Conservation (phyloP, 164 flowering plant species). For the Dillenia suffruticosa region DNA sequence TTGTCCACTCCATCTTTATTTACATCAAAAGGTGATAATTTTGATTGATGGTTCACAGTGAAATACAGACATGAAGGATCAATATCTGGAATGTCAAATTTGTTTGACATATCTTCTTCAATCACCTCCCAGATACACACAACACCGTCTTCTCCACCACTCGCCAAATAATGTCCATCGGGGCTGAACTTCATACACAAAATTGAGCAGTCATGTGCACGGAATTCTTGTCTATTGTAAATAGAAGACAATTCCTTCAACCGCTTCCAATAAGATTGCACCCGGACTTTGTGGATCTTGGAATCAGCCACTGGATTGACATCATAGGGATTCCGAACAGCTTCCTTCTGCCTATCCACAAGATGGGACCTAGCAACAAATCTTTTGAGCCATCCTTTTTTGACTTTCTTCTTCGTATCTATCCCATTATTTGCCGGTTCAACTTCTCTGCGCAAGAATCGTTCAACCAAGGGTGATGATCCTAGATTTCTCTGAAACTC, state of each 20-base stretch:
- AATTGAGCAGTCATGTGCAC: conserved; percentile 70
- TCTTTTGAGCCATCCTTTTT: conserved; percentile 49
- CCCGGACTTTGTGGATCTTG: conserved; percentile 31
- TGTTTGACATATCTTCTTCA: conserved; percentile 43
- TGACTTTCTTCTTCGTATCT: conserved; percentile 28
- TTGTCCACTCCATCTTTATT: conserved; percentile 34
- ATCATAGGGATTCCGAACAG: conserved; percentile 3
- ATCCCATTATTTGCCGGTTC: conserved; percentile 10
- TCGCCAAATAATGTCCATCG: conserved; percentile 71
- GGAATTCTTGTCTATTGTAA: conserved; percentile 54
- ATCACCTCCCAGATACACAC: conserved; percentile 75
- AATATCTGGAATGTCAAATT: conserved; percentile 27
- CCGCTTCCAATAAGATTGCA: conserved; percentile 35
- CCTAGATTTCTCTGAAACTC: conserved; percentile 35
- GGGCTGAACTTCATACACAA: conserved; percentile 76
- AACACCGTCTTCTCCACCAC: conserved; percentile 72
- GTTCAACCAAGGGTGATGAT: conserved; percentile 35
- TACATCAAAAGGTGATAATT: conserved; percentile 32
- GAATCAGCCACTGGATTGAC: conserved; percentile 9
- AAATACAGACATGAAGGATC: conserved; percentile 54
- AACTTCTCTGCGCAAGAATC: conserved; percentile 19
- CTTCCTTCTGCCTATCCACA: conserved; percentile 20
- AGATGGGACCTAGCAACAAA: conserved; percentile 30
- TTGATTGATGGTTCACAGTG: conserved; percentile 35
- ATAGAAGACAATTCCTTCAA: conserved; percentile 68